These are phyloP conservation scores for Cercospora nicotianae DNA, from an alignment of 2,329 filamentous ascomycete genomes.

Conservation along the genomic window DNA sequence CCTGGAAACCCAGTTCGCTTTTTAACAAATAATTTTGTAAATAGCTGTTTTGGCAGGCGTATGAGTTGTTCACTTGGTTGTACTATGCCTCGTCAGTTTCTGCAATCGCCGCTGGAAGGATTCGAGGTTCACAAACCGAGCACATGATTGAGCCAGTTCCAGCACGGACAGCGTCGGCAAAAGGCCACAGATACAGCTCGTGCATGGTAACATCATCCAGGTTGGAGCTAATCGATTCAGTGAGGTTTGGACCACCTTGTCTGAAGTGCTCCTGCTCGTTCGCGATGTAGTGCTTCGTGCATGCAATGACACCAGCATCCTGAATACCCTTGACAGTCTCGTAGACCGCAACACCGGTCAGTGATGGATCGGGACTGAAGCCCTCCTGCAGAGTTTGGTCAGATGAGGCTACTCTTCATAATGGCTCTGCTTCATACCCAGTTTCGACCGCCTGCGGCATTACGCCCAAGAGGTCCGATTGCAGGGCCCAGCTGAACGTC, in stretches of 20 bases:
- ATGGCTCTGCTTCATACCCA: slow-evolving; percentile 55
- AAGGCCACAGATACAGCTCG: slow-evolving; percentile 47
- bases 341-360: slow-evolving; percentile 70
- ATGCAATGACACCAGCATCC: slow-evolving; percentile 77
- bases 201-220: slow-evolving; percentile 62
- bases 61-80: slow-evolving; percentile 77
- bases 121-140: slow-evolving; percentile 40
- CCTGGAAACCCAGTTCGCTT: slow-evolving; percentile 76
- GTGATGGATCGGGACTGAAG: slow-evolving; percentile 71
- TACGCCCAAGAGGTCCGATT: slow-evolving; percentile 69
- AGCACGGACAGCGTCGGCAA: slow-evolving; percentile 53
- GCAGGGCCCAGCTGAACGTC: slow-evolving; percentile 76
- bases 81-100: slow-evolving; percentile 44
- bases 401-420: neutral
- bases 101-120: neutral
- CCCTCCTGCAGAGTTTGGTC: slow-evolving; percentile 30
- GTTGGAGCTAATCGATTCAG: slow-evolving; percentile 61
- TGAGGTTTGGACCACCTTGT: slow-evolving; percentile 57
- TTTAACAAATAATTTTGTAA: slow-evolving; percentile 75
- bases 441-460: slow-evolving; percentile 67
- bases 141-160: slow-evolving; percentile 56
- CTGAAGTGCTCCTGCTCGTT: slow-evolving; percentile 77
- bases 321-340: slow-evolving; percentile 79
- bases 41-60: slow-evolving; percentile 76
- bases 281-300: slow-evolving; percentile 73